Percentiles rank a stretch among this genome's conserved stretches.
Evolutionary conservation across 2,329 filamentous ascomycete genomes (phyloP).

Genomic region (Beauveria varroae): DNA sequence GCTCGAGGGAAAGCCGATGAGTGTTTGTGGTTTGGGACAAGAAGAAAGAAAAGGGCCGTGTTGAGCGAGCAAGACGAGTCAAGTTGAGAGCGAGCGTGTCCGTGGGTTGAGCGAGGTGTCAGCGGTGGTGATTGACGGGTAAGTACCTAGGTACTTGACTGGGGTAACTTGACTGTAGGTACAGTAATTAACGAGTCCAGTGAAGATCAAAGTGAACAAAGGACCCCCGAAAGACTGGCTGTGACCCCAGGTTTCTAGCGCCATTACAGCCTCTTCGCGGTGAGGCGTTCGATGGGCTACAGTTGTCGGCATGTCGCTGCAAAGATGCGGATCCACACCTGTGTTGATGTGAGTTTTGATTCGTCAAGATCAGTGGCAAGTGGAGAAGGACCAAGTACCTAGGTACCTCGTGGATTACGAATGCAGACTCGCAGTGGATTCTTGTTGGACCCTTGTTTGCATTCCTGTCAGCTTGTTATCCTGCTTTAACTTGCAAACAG

Average conservation of each 20-base stretch:
- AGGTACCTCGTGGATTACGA: no score
- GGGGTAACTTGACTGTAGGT: background rate
- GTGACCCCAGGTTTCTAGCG: background rate
- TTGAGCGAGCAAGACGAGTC: background rate
- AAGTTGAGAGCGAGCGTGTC: background rate
- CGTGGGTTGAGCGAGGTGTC: background rate
- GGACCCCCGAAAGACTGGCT: background rate
- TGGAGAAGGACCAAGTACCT: no score
- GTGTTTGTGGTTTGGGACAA: background rate
- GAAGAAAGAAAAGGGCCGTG: background rate
- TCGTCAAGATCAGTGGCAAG: no score
- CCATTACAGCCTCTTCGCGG: background rate
- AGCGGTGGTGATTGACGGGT: background rate
- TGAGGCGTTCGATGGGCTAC: background rate
- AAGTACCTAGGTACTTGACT: background rate
- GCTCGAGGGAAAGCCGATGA: slow-evolving; percentile 4
- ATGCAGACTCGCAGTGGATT: background rate
- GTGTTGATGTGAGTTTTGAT: no score
- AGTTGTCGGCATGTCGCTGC: no score
- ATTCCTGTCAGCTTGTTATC: background rate
- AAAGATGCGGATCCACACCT: no score
- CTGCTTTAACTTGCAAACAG: background rate
- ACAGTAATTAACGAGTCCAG: background rate
- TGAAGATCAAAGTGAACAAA: background rate
- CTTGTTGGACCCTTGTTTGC: background rate